These are phyloP conservation scores for Zygotorulaspora mrakii DNA, from an alignment of 1,139 yeast species.

Conservation along the genomic window DNA sequence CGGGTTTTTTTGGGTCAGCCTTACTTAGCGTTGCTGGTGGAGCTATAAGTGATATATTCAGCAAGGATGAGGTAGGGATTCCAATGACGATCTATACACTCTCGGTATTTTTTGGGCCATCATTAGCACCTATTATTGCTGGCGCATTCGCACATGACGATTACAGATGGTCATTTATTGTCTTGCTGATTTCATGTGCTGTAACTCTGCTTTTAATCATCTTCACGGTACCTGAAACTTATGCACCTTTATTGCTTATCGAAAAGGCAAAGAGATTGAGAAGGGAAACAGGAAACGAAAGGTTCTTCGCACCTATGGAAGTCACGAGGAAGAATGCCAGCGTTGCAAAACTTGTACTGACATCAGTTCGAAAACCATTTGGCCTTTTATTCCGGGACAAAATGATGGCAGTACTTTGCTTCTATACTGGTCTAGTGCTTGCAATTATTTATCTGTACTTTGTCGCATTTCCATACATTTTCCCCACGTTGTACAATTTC, in stretches of 20 bases:
- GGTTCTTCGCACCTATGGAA: constrained; percentile 51
- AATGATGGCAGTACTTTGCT: constrained; percentile 57
- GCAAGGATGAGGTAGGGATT: constrained; percentile 54
- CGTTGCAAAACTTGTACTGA: constrained; percentile 39
- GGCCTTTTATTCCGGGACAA: constrained; percentile 53
- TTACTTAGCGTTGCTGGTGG: constrained; percentile 77
- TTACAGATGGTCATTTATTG: constrained; percentile 60
- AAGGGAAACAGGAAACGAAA: constrained; percentile 54
- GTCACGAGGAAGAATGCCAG: constrained; percentile 43
- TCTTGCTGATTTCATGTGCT: constrained; percentile 63
- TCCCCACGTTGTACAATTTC: constrained; percentile 47
- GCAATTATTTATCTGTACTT: constrained; percentile 62
- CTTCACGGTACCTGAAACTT: constrained; percentile 65
- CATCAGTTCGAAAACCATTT: constrained; percentile 51
- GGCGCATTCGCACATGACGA: constrained; percentile 56
- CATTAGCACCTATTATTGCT: constrained; percentile 64
- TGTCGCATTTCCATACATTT: constrained; percentile 59
- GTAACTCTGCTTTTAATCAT: constrained; percentile 48
- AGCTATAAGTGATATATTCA: constrained; percentile 64
- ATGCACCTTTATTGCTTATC: constrained; percentile 58
- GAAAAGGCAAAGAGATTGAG: constrained; percentile 56
- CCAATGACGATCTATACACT: constrained; percentile 71
- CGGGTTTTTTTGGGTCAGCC: constrained; percentile 67
- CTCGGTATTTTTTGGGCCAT: constrained; percentile 73
- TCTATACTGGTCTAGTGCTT: constrained; percentile 58